phyloP scores from a whole-genome alignment of 768 basidiomycete species.

The Amanita brunnescens region DNA sequence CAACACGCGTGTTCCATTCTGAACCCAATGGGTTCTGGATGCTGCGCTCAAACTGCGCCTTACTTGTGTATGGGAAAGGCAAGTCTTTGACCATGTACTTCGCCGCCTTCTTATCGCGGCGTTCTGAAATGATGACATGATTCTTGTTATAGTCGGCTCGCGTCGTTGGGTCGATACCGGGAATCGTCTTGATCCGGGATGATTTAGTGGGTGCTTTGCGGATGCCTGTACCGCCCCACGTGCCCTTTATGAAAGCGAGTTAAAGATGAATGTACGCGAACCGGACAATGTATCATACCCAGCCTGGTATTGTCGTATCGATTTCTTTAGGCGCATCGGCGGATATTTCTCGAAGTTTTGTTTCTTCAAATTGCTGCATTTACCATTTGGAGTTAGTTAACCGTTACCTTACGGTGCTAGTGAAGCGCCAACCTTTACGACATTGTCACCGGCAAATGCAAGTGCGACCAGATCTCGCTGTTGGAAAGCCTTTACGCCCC shows the following conservation, averaged over 20 bases:
- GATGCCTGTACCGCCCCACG: conserved; percentile 83
- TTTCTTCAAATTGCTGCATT: conserved; percentile 72
- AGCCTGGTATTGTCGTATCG: conserved; percentile 89
- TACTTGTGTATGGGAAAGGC: conserved; percentile 91
- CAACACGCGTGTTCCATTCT: conserved; percentile 91
- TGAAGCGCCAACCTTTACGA: conserved; percentile 59
- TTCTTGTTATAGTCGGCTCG: conserved; percentile 81
- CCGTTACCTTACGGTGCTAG: neutral
- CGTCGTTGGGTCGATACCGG: conserved; percentile 69
- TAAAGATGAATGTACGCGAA: neutral
- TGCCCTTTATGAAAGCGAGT: conserved; percentile 44
- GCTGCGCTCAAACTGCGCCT: conserved; percentile 83
- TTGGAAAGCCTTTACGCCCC: conserved; percentile 59
- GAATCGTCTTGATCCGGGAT: conserved; percentile 69
- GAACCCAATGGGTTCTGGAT: conserved; percentile 75
- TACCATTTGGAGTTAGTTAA: conserved; percentile 3
- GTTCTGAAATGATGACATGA: conserved; percentile 94
- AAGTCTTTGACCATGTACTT: conserved; percentile 88
- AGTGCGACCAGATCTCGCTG: conserved; percentile 89
- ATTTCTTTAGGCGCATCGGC: conserved; percentile 82
- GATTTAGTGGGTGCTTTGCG: conserved; percentile 53
- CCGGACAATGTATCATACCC: conserved; percentile 46
- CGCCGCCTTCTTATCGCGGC: conserved; percentile 86
- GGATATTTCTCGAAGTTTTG: conserved; percentile 75
- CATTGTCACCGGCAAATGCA: conserved; percentile 97